These are phyloP conservation scores for Pythium inflatum DNA, from an alignment of 352 stramenopile species.

Conservation along the genomic window DNA sequence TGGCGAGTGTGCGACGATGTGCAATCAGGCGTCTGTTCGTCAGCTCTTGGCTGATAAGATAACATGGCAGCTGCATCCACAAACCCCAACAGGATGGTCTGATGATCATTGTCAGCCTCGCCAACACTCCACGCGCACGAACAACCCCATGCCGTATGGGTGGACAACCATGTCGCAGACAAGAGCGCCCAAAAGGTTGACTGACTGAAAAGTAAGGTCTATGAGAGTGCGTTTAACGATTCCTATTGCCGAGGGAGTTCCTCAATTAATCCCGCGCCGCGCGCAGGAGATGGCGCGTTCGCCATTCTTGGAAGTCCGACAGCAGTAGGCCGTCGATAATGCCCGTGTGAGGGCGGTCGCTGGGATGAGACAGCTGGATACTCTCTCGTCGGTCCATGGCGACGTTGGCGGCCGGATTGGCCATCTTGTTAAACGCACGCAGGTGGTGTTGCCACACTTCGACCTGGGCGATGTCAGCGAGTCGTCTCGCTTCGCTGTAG, in stretches of 20 bases:
- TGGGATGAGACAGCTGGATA: neutral
- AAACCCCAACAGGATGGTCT: no score
- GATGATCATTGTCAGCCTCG: no score
- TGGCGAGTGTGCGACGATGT: no score
- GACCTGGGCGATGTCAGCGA: neutral
- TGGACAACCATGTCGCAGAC: no score
- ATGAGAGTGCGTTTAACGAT: constrained; percentile 14
- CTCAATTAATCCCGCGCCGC: neutral
- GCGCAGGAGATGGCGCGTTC: neutral
- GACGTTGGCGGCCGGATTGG: constrained; percentile 17
- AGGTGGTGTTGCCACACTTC: constrained; percentile 22
- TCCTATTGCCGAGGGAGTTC: constrained; percentile 1
- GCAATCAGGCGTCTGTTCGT: no score
- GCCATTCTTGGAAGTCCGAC: constrained; percentile 4
- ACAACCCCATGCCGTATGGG: no score
- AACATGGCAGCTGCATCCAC: no score
- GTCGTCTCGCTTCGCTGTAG: neutral
- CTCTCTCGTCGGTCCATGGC: neutral
- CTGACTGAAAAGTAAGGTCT: constrained; percentile 6
- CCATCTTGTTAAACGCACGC: constrained; percentile 27
- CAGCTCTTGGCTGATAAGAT: no score
- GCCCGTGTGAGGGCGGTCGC: neutral
- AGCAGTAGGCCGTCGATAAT: neutral
- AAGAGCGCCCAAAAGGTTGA: no score
- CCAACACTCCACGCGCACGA: no score